phyloP scores from a whole-genome alignment of 176 grass and related monocot genomes.

The Musa schizocarpa region DNA sequence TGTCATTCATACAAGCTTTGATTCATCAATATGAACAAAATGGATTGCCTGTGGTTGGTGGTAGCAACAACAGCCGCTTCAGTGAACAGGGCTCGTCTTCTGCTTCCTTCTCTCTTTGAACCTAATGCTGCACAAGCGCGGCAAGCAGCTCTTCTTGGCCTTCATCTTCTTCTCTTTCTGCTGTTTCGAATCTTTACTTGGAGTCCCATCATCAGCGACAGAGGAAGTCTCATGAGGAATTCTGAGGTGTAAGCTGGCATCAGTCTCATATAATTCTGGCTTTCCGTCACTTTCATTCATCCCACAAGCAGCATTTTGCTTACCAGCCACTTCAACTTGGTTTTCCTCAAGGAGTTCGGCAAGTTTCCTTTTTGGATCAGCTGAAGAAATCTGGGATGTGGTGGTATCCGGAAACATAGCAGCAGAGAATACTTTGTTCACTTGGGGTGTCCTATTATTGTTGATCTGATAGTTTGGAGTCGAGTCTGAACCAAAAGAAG shows the following conservation, averaged over 20 bases:
- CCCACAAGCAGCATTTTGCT: neutral
- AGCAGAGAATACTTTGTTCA: conserved; percentile 6
- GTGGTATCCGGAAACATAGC: neutral
- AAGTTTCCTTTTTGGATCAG: conserved; percentile 42
- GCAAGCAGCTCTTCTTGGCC: conserved; percentile 34
- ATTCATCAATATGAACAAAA: neutral
- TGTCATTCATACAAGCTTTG: neutral
- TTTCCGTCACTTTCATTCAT: conserved; percentile 13
- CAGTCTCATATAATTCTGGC: conserved; percentile 1
- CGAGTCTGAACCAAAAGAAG: conserved; percentile 31
- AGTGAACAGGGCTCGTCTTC: conserved; percentile 14
- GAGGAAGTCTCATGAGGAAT: neutral
- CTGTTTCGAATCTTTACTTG: conserved; percentile 1
- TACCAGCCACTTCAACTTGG: conserved; percentile 23
- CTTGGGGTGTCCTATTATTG: neutral
- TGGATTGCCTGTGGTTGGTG: no score
- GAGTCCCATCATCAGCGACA: neutral
- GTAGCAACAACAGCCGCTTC: neutral
- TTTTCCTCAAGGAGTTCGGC: conserved; percentile 53
- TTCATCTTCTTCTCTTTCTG: conserved; percentile 19
- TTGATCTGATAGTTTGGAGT: conserved; percentile 34
- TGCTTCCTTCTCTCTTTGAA: conserved; percentile 32
- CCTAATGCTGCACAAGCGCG: conserved; percentile 30
- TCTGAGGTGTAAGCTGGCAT: conserved; percentile 3
- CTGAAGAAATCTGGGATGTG: neutral